Conservation (phyloP, 2,329 filamentous ascomycete species). For the Colletotrichum aenigma region DNA sequence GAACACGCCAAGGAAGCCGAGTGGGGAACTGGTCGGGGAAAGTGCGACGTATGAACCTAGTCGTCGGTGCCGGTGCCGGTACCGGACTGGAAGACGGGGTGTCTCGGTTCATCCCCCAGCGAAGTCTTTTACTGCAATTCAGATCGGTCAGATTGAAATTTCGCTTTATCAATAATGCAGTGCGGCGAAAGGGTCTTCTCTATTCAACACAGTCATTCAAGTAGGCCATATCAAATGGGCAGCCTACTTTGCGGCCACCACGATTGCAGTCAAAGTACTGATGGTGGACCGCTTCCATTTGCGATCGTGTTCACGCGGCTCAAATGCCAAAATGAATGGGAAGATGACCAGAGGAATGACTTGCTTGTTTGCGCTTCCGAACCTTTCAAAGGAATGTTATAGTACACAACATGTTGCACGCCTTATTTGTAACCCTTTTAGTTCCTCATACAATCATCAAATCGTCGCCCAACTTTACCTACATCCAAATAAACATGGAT, state of each 20-base stretch:
- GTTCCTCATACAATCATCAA: not conserved
- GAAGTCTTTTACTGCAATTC: not conserved
- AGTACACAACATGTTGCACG: not conserved
- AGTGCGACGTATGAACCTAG: not conserved
- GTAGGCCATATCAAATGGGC: not conserved
- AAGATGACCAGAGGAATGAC: not conserved
- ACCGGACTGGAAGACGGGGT: not conserved
- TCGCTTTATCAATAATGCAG: not conserved
- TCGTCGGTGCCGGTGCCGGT: not conserved
- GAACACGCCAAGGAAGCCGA: not conserved
- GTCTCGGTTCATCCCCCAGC: not conserved
- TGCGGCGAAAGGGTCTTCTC: not conserved
- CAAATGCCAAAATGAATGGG: fast-evolving
- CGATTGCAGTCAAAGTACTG: not conserved
- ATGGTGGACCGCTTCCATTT: not conserved
- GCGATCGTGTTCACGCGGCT: fast-evolving
- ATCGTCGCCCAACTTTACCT: not conserved
- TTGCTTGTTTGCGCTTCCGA: not conserved
- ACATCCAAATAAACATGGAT: conserved; percentile 18
- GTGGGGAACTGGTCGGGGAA: not conserved
- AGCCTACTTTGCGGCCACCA: too few relatives aligned
- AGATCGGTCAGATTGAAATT: not conserved
- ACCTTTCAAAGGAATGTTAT: not conserved
- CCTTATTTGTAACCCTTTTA: not conserved
- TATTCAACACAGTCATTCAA: not conserved